Base-by-base conservation (phyloP, 1,284 basidiomycete species). In the Xerocomus nothofagi region DNA sequence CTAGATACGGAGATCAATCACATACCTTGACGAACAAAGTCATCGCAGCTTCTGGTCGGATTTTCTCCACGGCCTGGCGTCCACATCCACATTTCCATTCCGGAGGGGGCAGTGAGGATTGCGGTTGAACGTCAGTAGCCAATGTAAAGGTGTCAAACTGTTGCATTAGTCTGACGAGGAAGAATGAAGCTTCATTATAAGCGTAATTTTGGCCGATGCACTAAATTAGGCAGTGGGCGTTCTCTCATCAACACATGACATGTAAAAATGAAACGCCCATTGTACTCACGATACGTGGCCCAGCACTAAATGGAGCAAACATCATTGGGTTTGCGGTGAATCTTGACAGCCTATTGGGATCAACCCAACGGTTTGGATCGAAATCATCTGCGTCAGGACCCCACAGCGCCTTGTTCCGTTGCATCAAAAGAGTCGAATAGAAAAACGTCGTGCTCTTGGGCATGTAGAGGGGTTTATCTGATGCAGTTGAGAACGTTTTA, bases 121-220 rank as follows among this genome's bases (percentile, higher is more conserved):
- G 61, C 2, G 86, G 85, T 58, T 87, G 85, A 18, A 71, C 74
- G 48, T 88, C 83, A 11, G 75, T 64, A 0, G 81, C 81, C 29
- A 88, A 66, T 10, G 73, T 71, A 58, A 89, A 80, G 2, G 71
- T 69, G 52, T 81, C 77, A 56, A 82, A 88, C 20, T 73, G 73
- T 57, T 88, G 86, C 41, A 89, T 62, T 23, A 89, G 64, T 26
- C 81, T 73, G 9, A 83, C 79, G 30, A 89, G 74, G 66, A 87
- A 81, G 60, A 79, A 88, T 3, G 82, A 80, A 38, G 82, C 79
- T 62, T 89, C 81, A 60, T 87, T 87, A 54, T 81, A 82, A 4
- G 86, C 86, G 53, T 86, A 86, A 56, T 86, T 82, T 61, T 87
- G 84, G 6, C 86, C 86, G 15, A 88, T 66, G 58, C 86, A 88